These are phyloP conservation scores for Rosa hybrid DNA, from an alignment of 331 rosid genomes.

Conservation along the genomic window DNA sequence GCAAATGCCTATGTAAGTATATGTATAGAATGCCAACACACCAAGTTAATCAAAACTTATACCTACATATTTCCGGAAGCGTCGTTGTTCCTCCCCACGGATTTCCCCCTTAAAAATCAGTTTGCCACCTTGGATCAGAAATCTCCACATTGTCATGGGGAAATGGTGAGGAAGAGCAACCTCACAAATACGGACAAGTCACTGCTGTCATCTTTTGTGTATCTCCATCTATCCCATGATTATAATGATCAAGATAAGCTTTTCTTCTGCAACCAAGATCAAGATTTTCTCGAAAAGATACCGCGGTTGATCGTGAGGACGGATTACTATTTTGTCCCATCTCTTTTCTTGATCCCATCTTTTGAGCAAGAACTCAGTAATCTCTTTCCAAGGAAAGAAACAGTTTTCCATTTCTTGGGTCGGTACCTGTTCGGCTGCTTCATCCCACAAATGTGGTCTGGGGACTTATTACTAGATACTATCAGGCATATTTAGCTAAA, in stretches of 20 bases:
- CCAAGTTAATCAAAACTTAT: no score
- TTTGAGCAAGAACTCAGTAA: conserved; percentile 60
- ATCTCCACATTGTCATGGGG: conserved; percentile 57
- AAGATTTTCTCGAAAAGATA: conserved; percentile 47
- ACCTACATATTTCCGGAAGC: conserved; percentile 51
- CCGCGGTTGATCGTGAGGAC: conserved; percentile 79
- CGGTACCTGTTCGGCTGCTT: conserved; percentile 50
- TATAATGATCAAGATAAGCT: conserved; percentile 75
- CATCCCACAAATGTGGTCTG: conserved; percentile 81
- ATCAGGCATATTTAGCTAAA: conserved; percentile 66
- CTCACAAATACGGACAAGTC: conserved; percentile 19
- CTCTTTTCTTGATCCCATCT: conserved; percentile 70
- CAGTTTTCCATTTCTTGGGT: conserved; percentile 80
- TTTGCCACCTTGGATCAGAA: conserved; percentile 50
- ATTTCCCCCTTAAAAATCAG: conserved; percentile 60
- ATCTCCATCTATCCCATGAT: conserved; percentile 74
- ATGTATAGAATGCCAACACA: no score
- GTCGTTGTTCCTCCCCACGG: conserved; percentile 78
- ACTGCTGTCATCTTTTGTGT: conserved; percentile 41
- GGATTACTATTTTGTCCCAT: conserved; percentile 74
- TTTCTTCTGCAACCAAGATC: conserved; percentile 82
- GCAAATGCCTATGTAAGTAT: no score
- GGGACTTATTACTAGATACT: conserved; percentile 79
- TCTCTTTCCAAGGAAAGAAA: conserved; percentile 76
- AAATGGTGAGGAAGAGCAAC: conserved; percentile 49